Evolutionary conservation across 192 early-diverging fungal species (phyloP).

Genomic region (Coemansia sp.): DNA sequence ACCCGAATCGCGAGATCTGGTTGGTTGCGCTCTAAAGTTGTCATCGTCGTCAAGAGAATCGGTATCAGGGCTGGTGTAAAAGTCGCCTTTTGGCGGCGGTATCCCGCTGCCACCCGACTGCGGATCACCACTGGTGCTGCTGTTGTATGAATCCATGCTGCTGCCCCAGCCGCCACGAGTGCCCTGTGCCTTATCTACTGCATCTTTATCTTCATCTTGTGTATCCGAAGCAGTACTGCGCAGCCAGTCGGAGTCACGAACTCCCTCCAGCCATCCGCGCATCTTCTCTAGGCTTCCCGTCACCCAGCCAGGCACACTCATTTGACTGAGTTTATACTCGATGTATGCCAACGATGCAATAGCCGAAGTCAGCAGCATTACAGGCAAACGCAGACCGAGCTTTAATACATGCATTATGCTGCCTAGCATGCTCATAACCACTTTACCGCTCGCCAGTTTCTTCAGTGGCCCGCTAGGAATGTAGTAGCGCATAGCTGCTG

Average conservation of each 20-base stretch:
- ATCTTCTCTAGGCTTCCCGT: slow-evolving; percentile 31
- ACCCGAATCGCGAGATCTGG: neutral
- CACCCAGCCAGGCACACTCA: slow-evolving; percentile 47
- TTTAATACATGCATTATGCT: slow-evolving; percentile 23
- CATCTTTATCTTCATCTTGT: neutral
- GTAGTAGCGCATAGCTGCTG: slow-evolving; percentile 44
- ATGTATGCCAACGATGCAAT: slow-evolving; percentile 49
- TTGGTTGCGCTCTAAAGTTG: neutral
- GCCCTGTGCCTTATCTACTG: slow-evolving; percentile 32
- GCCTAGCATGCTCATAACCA: slow-evolving; percentile 28
- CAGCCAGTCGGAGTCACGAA: slow-evolving; percentile 38
- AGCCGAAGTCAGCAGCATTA: slow-evolving; percentile 42
- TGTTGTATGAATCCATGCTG: slow-evolving; percentile 3
- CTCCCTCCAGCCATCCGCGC: slow-evolving; percentile 47
- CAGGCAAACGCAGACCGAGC: slow-evolving; percentile 31
- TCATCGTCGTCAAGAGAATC: slow-evolving; percentile 13
- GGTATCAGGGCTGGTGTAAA: slow-evolving; percentile 43
- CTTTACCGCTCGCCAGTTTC: slow-evolving; percentile 18
- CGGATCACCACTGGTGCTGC: slow-evolving; percentile 9
- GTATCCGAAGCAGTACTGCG: slow-evolving; percentile 14
- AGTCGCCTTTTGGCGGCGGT: slow-evolving; percentile 44
- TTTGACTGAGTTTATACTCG: slow-evolving; percentile 51
- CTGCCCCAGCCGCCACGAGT: slow-evolving; percentile 20
- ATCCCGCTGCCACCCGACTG: slow-evolving; percentile 15
- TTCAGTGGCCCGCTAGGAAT: slow-evolving; percentile 34